phyloP scores from a whole-genome alignment of 495 filamentous ascomycete genomes.

The Daldinia caldariorum region DNA sequence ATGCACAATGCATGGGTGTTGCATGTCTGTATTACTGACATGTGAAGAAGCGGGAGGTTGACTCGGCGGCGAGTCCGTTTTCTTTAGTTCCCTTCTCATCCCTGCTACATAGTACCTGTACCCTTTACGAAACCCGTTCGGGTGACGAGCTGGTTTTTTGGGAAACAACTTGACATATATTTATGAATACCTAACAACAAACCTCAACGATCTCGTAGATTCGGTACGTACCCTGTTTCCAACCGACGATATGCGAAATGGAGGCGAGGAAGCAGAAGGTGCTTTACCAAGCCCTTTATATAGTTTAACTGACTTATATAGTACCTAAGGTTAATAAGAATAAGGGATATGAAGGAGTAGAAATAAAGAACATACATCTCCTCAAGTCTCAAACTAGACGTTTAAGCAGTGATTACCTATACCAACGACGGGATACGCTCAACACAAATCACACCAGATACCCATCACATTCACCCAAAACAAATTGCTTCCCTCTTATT shows the following conservation, averaged over 20 bases:
- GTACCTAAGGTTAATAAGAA: too few relatives aligned
- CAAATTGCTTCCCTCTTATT: slow-evolving; percentile 17
- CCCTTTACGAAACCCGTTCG: slow-evolving; percentile 13
- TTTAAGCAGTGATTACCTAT: not conserved
- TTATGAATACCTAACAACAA: too few relatives aligned
- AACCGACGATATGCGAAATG: too few relatives aligned
- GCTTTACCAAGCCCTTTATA: too few relatives aligned
- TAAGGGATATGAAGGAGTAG: too few relatives aligned
- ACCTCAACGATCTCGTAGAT: not conserved
- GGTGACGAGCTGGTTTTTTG: slow-evolving; percentile 16
- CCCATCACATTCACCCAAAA: not conserved
- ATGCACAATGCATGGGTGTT: not conserved
- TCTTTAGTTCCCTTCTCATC: slow-evolving; percentile 7
- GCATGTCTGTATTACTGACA: slow-evolving; percentile 23
- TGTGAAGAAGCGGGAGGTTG: slow-evolving; percentile 34
- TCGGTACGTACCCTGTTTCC: too few relatives aligned
- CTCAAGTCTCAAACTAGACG: not conserved
- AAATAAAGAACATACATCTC: too few relatives aligned
- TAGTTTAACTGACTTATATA: too few relatives aligned
- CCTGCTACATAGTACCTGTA: too few relatives aligned
- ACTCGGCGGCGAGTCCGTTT: slow-evolving; percentile 19
- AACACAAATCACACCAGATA: slow-evolving; percentile 8
- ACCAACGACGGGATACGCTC: not conserved
- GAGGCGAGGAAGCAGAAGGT: too few relatives aligned
- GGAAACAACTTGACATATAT: too few relatives aligned